Evolutionary conservation across 306 rosid genomes (phyloP), one percentile per base, ranked within the genome.

Genomic region (Prunus mume): DNA sequence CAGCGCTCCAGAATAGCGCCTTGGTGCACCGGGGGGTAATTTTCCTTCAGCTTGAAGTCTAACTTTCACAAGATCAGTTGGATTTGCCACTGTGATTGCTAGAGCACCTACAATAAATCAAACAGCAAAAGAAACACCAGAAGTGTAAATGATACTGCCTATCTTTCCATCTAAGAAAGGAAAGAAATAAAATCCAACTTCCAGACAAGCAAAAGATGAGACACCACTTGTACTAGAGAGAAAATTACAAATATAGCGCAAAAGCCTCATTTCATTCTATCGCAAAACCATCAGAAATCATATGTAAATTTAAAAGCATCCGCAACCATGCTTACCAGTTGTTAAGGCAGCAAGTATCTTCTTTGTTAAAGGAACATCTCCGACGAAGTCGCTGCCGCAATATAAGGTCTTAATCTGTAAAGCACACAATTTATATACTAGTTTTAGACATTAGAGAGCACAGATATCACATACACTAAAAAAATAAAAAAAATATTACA

Each of bases 31-130:
- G 15, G 97, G 83, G 49, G 93, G 90, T 34, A 95, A 85, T 80
- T 90, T 90, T 72, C 98, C 98, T 85, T 92, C 97, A 50, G 97
- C 91, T 82, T 95, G 97, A 79, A 95, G 98, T 83, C 98, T 88
- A 71, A 95, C 97, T 79, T 95, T 95, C 65, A 92, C 97, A 72
- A 95, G 98, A 83, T 92, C 97, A 41, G 98, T 95, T 61, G 97
- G 98, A 89, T 95, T 95, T 67, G 98, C 98, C 28, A 95, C 65
- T 0, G 87, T 55, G 82, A 95, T 95, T 66, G 78, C 98, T 50
- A 95, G 61, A 69, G 97, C 98, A 79, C 98, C 98, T 95, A 75
- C 83, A 38, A 55, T 28, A 28, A n/a, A 43, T 1, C 50, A 24
- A 28, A 66, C 14, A 15, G 71, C 28, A 56, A 12, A 76, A 46